A percentile compares a stretch with the other conserved stretches of the same genome.
phyloP scores from a whole-genome alignment of 306 rosid genomes.

The Betula pendula region DNA sequence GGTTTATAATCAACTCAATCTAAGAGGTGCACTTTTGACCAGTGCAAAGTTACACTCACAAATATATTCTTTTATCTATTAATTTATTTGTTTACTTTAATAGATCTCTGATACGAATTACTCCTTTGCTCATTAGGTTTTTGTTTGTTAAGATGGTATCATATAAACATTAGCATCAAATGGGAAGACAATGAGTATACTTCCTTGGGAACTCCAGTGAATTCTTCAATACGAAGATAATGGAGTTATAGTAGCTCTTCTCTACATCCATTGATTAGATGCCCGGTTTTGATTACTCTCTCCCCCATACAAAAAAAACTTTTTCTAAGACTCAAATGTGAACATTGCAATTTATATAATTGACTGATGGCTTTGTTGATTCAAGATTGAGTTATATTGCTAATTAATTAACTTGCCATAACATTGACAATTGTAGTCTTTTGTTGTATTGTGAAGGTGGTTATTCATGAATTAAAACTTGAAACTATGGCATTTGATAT shows the following conservation, averaged over 20 bases:
- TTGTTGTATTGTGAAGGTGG: not conserved
- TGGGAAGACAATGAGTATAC: conserved; percentile 69
- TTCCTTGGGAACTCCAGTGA: conserved; percentile 77
- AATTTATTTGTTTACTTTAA: not conserved
- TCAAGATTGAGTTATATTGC: not conserved
- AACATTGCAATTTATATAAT: not conserved
- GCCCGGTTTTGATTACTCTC: not conserved
- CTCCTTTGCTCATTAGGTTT: not conserved
- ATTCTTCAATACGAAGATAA: conserved; percentile 86
- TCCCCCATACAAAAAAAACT: not conserved
- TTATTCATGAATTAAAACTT: not conserved
- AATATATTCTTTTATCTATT: conserved; percentile 4
- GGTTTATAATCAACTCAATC: conserved; percentile 47
- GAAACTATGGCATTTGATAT: not conserved
- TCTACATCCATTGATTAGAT: not conserved
- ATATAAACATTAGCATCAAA: conserved; percentile 69
- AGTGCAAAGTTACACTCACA: not conserved
- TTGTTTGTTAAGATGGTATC: conserved; percentile 66
- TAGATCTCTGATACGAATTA: not conserved
- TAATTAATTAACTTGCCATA: not conserved
- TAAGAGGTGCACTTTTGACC: conserved; percentile 10
- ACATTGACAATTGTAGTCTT: too few species aligned
- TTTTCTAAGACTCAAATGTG: not conserved
- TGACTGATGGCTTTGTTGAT: not conserved
- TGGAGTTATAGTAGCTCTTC: conserved; percentile 8